phyloP scores from a whole-genome alignment of 2,329 filamentous ascomycete genomes.

The Colletotrichum spinosum region DNA sequence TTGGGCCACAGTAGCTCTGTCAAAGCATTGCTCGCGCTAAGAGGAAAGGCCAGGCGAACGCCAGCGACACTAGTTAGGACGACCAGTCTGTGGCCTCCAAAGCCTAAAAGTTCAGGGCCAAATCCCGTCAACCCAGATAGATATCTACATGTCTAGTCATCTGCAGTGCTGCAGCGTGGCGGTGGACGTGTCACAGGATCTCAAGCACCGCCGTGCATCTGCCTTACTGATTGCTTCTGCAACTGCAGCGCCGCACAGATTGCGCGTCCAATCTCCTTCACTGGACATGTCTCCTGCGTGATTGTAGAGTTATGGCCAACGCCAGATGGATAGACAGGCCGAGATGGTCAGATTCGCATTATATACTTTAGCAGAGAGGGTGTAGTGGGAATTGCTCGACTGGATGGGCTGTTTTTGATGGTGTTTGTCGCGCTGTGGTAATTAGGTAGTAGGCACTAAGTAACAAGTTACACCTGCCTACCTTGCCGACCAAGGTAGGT shows the following conservation, averaged over 20 bases:
- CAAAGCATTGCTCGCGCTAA: conserved; percentile 2
- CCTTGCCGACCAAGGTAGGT: too few species aligned
- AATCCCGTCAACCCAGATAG: neutral
- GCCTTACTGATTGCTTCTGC: neutral
- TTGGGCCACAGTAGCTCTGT: conserved; percentile 13
- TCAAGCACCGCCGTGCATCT: too few species aligned
- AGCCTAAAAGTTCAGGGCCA: neutral
- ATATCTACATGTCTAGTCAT: neutral
- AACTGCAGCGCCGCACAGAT: conserved; percentile 29
- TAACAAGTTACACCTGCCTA: too few species aligned
- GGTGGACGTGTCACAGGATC: conserved; percentile 7
- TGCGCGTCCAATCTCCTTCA: conserved; percentile 25
- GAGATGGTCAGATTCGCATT: neutral
- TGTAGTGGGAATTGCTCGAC: too few species aligned
- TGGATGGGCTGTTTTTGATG: too few species aligned
- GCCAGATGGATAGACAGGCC: neutral
- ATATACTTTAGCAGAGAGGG: too few species aligned
- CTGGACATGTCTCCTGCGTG: neutral
- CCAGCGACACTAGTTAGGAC: neutral
- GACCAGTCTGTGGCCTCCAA: neutral
- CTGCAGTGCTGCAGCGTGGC: neutral
- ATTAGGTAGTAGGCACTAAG: too few species aligned
- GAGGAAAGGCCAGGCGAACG: conserved; percentile 19
- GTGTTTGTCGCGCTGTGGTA: too few species aligned
- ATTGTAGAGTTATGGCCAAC: conserved; percentile 1